Evolutionary conservation across 192 early-diverging fungal species (phyloP).

Genomic region (Gigaspora rosea): DNA sequence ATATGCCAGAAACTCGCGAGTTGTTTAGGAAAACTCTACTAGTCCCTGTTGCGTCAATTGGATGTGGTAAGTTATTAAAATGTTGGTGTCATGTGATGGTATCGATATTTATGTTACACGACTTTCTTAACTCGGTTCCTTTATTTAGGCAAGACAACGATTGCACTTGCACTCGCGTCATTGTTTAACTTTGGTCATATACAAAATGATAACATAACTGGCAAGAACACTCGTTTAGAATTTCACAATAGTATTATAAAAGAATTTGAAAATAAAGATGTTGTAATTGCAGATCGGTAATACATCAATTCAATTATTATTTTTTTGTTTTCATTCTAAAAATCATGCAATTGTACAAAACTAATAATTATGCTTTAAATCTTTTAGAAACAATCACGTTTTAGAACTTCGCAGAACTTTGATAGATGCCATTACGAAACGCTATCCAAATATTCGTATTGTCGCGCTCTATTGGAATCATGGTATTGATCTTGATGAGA

Average conservation of each 20-base stretch:
- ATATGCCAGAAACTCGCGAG: slow-evolving; percentile 4
- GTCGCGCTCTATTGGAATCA: slow-evolving; percentile 79
- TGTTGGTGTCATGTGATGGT: slow-evolving; percentile 35
- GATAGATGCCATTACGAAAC: slow-evolving; percentile 46
- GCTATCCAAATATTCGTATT: slow-evolving; percentile 64
- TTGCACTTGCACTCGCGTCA: slow-evolving; percentile 54
- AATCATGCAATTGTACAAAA: background rate
- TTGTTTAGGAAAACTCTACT: slow-evolving; percentile 48
- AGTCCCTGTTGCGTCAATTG: slow-evolving; percentile 79
- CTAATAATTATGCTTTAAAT: background rate
- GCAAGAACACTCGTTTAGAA: slow-evolving; percentile 53
- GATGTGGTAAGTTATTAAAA: slow-evolving; percentile 64
- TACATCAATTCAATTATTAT: background rate
- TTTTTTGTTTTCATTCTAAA: too few species aligned
- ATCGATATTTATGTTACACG: slow-evolving; percentile 35
- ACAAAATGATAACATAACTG: slow-evolving; percentile 78
- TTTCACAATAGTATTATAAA: slow-evolving; percentile 65
- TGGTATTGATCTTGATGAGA: slow-evolving; percentile 47
- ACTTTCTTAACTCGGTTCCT: background rate
- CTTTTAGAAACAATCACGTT: slow-evolving; percentile 65
- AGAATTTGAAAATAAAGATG: slow-evolving; percentile 51
- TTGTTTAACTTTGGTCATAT: slow-evolving; percentile 75
- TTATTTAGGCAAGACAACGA: slow-evolving; percentile 50
- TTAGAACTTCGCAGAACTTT: slow-evolving; percentile 54
- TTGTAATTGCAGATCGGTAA: slow-evolving; percentile 76